These are phyloP conservation scores for Phialophora expanda DNA, from an alignment of 2,329 filamentous ascomycete species.

Conservation along the genomic window DNA sequence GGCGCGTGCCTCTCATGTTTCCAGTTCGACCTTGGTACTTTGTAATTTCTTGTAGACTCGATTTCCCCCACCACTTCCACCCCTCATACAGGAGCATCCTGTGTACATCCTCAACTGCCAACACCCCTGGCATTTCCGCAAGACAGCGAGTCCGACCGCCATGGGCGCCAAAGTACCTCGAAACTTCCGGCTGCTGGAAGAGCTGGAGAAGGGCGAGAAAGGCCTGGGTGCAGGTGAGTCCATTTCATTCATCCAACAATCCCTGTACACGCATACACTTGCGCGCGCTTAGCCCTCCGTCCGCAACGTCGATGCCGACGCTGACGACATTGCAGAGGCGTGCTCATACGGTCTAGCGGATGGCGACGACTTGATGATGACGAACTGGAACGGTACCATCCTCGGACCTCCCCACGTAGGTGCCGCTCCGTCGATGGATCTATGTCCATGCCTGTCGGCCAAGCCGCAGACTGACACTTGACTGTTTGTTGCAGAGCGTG, in stretches of 20 bases:
- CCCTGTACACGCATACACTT: not conserved
- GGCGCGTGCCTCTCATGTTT: not conserved
- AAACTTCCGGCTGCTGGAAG: conserved; percentile 95
- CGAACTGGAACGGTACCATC: conserved; percentile 98
- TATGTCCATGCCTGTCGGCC: not conserved
- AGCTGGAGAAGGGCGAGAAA: conserved; percentile 99
- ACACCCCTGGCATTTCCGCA: not conserved
- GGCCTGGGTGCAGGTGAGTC: conserved; percentile 82
- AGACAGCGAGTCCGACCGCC: not conserved
- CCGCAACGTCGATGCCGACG: conserved; percentile 36
- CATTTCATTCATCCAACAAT: conserved; percentile 20
- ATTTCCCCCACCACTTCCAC: not conserved
- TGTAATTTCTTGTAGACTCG: not conserved
- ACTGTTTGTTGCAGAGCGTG: conserved; percentile 67
- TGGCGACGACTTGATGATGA: conserved; percentile 93
- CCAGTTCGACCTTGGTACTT: not conserved
- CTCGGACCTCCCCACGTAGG: conserved; percentile 93
- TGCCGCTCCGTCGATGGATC: conserved; percentile 30
- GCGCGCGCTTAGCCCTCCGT: not conserved
- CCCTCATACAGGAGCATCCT: conserved; percentile 6
- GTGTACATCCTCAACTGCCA: not conserved
- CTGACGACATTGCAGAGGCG: conserved; percentile 67
- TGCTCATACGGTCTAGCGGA: conserved; percentile 97
- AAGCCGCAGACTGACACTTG: conserved; percentile 4
- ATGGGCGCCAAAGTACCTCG: conserved; percentile 82